phyloP scores from a whole-genome alignment of 106 monocot genomes.

The Acorus calamus region DNA sequence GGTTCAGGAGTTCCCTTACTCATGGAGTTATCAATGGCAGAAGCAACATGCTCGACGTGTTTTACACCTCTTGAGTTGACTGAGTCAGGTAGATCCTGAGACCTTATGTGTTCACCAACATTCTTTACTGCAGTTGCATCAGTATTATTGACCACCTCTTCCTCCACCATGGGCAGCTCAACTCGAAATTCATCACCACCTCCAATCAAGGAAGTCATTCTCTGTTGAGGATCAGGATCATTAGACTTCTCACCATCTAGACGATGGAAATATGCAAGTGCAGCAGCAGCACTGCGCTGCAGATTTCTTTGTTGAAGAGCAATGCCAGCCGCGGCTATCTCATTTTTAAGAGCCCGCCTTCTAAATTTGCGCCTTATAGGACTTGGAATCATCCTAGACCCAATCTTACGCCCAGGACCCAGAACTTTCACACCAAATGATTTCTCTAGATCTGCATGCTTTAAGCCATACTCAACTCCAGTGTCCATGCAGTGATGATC shows the following conservation, averaged over 20 bases:
- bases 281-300: constrained; percentile 58
- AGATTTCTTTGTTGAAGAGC: constrained; percentile 65
- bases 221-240: constrained; percentile 14
- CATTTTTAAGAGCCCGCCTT: constrained; percentile 32
- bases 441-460: constrained; percentile 82
- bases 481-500: constrained; percentile 57
- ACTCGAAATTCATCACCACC: constrained; percentile 11
- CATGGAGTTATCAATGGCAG: constrained; percentile 3
- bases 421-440: constrained; percentile 59
- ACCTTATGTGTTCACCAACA: constrained; percentile 8
- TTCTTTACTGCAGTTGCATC: not conserved
- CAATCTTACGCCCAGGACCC: constrained; percentile 30
- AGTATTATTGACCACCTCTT: constrained; percentile 2
- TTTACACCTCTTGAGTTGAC: not conserved
- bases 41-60: not conserved
- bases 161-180: not conserved
- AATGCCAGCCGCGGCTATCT: constrained; percentile 26
- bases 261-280: constrained; percentile 51
- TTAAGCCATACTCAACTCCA: constrained; percentile 47
- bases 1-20: not conserved
- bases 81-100: constrained; percentile 5
- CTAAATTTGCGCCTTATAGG: constrained; percentile 36
- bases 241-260: constrained; percentile 15
- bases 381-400: constrained; percentile 32
- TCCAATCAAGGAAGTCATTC: constrained; percentile 13